phyloP scores from a whole-genome alignment of 192 early-diverging fungal species.

The Coemansia furcata region DNA sequence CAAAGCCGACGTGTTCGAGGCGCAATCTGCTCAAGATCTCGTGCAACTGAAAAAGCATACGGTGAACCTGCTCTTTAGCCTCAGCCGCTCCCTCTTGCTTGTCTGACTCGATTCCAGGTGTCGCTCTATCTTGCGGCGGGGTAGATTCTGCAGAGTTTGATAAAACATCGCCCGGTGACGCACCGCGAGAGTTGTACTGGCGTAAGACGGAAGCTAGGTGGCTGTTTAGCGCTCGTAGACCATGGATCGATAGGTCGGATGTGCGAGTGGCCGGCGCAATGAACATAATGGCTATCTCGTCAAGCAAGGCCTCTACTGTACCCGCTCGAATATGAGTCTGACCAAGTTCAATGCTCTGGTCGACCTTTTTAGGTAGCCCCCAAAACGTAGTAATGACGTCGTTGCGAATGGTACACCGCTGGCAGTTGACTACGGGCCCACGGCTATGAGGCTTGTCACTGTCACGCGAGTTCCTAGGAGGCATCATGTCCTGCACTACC shows the following conservation, averaged over 20 bases:
- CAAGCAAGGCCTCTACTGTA: conserved; percentile 36
- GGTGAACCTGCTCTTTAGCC: conserved; percentile 23
- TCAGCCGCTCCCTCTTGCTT: neutral
- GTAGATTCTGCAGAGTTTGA: neutral
- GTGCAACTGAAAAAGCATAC: conserved; percentile 45
- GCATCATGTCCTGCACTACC: conserved; percentile 33
- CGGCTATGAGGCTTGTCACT: conserved; percentile 30
- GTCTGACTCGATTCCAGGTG: neutral
- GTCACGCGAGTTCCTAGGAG: conserved; percentile 20
- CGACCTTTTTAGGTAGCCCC: conserved; percentile 48
- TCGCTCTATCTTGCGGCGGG: neutral
- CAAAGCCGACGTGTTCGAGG: conserved; percentile 42
- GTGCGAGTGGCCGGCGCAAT: conserved; percentile 16
- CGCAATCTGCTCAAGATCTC: conserved; percentile 47
- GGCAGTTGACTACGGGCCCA: conserved; percentile 40
- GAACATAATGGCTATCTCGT: conserved; percentile 41
- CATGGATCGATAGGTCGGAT: conserved; percentile 21
- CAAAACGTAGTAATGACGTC: conserved; percentile 53
- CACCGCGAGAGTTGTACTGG: conserved; percentile 3
- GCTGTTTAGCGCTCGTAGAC: conserved; percentile 27
- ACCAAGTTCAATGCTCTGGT: conserved; percentile 40
- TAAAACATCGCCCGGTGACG: neutral
- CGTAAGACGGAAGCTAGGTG: conserved; percentile 29
- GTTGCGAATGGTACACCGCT: conserved; percentile 44
- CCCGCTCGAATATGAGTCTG: conserved; percentile 46